Evolutionary conservation across 2,329 filamentous ascomycete species (phyloP).

Genomic region (Pseudocercospora eumusae): DNA sequence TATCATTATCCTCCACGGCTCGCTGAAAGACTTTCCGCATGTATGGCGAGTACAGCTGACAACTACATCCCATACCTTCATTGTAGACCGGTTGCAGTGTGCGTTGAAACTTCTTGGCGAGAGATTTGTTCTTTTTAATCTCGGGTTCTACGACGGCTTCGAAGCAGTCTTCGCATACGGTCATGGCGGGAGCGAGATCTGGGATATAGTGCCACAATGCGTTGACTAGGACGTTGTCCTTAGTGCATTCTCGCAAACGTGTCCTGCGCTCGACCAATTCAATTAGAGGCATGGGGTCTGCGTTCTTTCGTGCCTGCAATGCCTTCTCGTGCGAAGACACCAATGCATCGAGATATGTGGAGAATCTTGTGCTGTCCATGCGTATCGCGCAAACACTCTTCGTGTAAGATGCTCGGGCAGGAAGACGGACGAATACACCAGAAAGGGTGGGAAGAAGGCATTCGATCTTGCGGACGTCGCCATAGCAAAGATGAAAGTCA

Average conservation of each 20-base stretch:
- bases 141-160: conserved; percentile 74
- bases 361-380: conserved; percentile 59
- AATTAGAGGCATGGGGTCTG: conserved; percentile 63
- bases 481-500: conserved; percentile 73
- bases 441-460: conserved; percentile 71
- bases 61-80: conserved; percentile 55
- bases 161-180: conserved; percentile 85
- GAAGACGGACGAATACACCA: conserved; percentile 60
- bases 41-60: conserved; percentile 76
- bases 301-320: conserved; percentile 41
- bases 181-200: conserved; percentile 64
- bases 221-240: conserved; percentile 63
- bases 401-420: conserved; percentile 50
- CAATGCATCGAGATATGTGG: conserved; percentile 58
- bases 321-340: conserved; percentile 55
- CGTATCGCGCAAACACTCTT: conserved; percentile 69
- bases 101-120: conserved; percentile 67
- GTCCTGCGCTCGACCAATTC: conserved; percentile 63
- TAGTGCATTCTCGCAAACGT: conserved; percentile 63
- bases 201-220: conserved; percentile 77
- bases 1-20: conserved; percentile 67
- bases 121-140: conserved; percentile 53
- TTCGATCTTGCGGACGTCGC: conserved; percentile 72
- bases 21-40: conserved; percentile 75
- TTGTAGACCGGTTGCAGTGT: conserved; percentile 59